phyloP scores from a whole-genome alignment of 2,329 filamentous ascomycete species.

The Chaetomium sp. region DNA sequence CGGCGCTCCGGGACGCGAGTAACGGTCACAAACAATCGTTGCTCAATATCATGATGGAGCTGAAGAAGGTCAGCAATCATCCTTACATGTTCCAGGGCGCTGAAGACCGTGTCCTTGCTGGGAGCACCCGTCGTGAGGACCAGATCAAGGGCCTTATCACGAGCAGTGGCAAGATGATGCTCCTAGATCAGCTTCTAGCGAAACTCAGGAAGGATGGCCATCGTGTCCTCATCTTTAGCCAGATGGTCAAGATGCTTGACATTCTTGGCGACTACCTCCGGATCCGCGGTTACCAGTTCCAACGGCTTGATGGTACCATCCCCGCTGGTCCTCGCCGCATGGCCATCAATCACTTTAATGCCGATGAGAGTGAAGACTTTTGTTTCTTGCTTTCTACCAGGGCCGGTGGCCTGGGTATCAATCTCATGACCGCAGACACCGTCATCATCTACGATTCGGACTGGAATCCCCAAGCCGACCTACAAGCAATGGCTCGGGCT shows the following conservation, averaged over 20 bases:
- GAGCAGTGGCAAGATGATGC: constrained; percentile 99
- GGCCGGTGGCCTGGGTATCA: constrained; percentile 96
- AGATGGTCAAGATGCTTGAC: constrained; percentile 99
- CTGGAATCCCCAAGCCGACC: constrained; percentile 97
- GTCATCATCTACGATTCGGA: constrained; percentile 97
- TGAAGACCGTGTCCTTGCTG: constrained; percentile 79
- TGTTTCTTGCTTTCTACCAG: constrained; percentile 93
- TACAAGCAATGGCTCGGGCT: constrained; percentile 97
- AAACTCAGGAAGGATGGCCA: constrained; percentile 93
- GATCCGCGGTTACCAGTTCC: constrained; percentile 88
- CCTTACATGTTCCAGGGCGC: constrained; percentile 96
- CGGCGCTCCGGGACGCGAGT: constrained; percentile 82
- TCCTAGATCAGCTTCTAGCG: constrained; percentile 87
- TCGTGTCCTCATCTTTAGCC: constrained; percentile 95
- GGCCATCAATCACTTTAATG: constrained; percentile 98
- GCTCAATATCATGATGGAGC: constrained; percentile 98
- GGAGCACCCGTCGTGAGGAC: constrained; percentile 77
- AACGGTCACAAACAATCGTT: constrained; percentile 91
- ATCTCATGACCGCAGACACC: constrained; percentile 96
- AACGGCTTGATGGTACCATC: constrained; percentile 92
- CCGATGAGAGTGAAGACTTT: constrained; percentile 91
- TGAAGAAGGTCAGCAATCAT: constrained; percentile 99
- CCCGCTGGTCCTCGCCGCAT: constrained; percentile 79
- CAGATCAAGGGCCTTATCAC: constrained; percentile 88
- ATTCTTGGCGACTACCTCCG: constrained; percentile 92